Conservation (phyloP, 176 grass and related monocot species). For the Eremochloa ophiuroides region DNA sequence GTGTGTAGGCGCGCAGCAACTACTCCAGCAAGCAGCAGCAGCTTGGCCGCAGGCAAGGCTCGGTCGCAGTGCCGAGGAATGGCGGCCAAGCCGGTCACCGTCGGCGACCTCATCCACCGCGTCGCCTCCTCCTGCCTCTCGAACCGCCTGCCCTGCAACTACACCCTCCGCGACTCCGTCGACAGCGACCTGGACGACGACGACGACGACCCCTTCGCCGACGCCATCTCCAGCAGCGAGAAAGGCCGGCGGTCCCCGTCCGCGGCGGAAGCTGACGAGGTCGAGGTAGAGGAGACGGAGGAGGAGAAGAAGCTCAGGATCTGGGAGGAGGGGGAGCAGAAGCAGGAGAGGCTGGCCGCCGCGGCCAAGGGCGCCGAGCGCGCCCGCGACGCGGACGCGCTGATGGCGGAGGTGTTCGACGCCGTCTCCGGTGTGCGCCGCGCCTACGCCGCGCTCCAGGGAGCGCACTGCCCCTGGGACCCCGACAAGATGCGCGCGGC, state of each 20-base stretch:
- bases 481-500: constrained; percentile 70
- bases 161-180: constrained; percentile 29
- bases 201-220: constrained; percentile 37
- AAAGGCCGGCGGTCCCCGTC: constrained; percentile 29
- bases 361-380: constrained; percentile 18
- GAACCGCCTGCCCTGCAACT: constrained; percentile 57
- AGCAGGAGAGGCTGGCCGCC: neutral
- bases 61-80: neutral
- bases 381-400: constrained; percentile 48
- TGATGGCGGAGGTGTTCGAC: constrained; percentile 82
- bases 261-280: neutral
- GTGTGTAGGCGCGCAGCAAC: too few species aligned
- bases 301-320: constrained; percentile 65
- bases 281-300: neutral
- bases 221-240: constrained; percentile 21
- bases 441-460: constrained; percentile 77
- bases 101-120: constrained; percentile 90
- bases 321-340: constrained; percentile 61
- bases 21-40: neutral
- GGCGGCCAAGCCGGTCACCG: constrained; percentile 54
- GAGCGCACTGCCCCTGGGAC: constrained; percentile 88
- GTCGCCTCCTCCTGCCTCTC: constrained; percentile 87
- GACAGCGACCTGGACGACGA: constrained; percentile 49
- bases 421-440: constrained; percentile 71
- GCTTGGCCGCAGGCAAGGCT: neutral